phyloP scores from a whole-genome alignment of 2,329 filamentous ascomycete genomes.

The Hymenotorrendiella dingleyae region DNA sequence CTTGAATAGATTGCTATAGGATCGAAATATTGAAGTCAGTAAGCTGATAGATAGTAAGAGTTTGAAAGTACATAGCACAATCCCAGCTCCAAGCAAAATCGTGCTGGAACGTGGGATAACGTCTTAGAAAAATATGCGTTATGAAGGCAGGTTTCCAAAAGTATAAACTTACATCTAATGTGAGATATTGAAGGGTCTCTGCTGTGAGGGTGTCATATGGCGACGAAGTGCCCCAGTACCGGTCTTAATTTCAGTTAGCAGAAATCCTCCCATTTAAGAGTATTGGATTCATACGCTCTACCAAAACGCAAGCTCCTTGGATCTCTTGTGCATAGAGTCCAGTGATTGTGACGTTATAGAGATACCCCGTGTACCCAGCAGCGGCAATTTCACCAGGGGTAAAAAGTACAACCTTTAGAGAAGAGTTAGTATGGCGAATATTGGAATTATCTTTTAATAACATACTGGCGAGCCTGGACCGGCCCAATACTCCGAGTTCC shows the following conservation, averaged over 20 bases:
- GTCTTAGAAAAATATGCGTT: no score
- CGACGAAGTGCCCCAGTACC: conserved; percentile 52
- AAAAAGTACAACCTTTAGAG: conserved; percentile 40
- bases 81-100: no score
- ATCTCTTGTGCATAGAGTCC: conserved; percentile 47
- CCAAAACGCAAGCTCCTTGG: conserved; percentile 46
- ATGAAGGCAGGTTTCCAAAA: no score
- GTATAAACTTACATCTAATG: no score
- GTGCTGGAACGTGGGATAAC: no score
- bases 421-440: no score
- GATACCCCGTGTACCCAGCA: conserved; percentile 41
- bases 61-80: no score
- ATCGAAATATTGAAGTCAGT: conserved; percentile 48
- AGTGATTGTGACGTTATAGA: conserved; percentile 43
- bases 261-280: not conserved
- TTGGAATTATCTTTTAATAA: conserved; percentile 14
- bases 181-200: conserved; percentile 36
- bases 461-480: conserved; percentile 48
- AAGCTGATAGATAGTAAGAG: no score
- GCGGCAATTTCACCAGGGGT: conserved; percentile 48
- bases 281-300: conserved; percentile 41
- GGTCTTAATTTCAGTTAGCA: conserved; percentile 34
- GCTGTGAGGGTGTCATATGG: conserved; percentile 46
- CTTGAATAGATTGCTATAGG: conserved; percentile 47
- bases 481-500: conserved; percentile 43